These are phyloP conservation scores for Gloeophyllum trabeum DNA, from an alignment of 768 basidiomycete species.

Conservation along the genomic window DNA sequence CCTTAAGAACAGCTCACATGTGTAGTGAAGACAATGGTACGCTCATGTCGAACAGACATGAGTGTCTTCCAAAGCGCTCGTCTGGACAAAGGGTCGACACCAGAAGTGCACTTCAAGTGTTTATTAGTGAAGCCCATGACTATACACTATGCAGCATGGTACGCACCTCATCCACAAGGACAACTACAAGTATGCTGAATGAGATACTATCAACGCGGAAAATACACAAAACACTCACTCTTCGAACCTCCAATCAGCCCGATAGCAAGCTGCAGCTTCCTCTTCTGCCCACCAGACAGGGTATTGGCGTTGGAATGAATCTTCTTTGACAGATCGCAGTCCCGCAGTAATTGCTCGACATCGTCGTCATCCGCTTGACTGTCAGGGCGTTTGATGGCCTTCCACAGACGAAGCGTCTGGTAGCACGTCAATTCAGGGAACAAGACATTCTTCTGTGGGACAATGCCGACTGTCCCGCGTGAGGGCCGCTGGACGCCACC, in stretches of 20 bases:
- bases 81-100: constrained; percentile 73
- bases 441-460: constrained; percentile 77
- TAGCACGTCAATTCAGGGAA: constrained; percentile 67
- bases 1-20: constrained; percentile 35
- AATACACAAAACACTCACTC: constrained; percentile 24
- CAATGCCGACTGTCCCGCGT: constrained; percentile 62
- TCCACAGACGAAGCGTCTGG: constrained; percentile 66
- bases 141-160: background rate
- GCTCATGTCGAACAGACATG: constrained; percentile 50
- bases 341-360: constrained; percentile 48
- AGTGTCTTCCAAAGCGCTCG: constrained; percentile 70
- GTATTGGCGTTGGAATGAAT: constrained; percentile 53
- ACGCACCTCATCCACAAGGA: constrained; percentile 15
- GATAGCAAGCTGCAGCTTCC: constrained; percentile 76
- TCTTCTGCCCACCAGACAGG: constrained; percentile 71
- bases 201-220: background rate
- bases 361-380: constrained; percentile 38
- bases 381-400: constrained; percentile 54
- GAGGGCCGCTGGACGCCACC: constrained; percentile 42
- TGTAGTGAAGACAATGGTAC: constrained; percentile 69
- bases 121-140: background rate
- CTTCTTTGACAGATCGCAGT: constrained; percentile 68
- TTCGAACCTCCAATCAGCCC: constrained; percentile 69
- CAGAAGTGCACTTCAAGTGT: constrained; percentile 48
- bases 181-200: constrained; percentile 8